These are phyloP conservation scores for sunflower (Helianthus annuus) DNA, from an alignment of 129 eudicot species.

Conservation along the genomic window DNA sequence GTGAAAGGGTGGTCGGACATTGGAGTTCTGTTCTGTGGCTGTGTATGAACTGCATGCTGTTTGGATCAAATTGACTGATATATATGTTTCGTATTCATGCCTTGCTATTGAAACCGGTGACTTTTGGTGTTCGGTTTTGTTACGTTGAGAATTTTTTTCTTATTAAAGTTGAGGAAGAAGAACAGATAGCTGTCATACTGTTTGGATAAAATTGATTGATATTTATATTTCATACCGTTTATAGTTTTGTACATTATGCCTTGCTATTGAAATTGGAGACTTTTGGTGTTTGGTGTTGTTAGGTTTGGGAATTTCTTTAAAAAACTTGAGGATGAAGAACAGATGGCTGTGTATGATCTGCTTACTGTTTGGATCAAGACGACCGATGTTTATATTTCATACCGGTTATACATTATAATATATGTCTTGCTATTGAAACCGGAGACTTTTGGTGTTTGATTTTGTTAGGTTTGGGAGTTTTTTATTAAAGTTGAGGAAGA, in stretches of 20 bases:
- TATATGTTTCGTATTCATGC: background rate
- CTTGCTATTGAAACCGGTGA: background rate
- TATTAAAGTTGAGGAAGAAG: conserved; percentile 50
- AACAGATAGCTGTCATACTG: conserved; percentile 6
- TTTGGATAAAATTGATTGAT: background rate
- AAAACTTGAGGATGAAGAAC: too few species aligned
- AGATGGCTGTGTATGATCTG: conserved; percentile 57
- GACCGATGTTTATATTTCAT: too few species aligned
- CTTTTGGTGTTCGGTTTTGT: background rate
- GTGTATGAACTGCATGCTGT: background rate
- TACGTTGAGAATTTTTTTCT: conserved; percentile 64
- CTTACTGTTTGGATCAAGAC: too few species aligned
- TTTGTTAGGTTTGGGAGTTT: background rate
- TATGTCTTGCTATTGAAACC: too few species aligned
- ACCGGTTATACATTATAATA: too few species aligned
- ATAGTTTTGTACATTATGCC: background rate
- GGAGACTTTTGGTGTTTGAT: background rate
- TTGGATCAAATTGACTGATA: background rate
- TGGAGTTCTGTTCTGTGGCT: too few species aligned
- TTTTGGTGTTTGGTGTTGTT: background rate
- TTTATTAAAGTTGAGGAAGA: conserved; percentile 20
- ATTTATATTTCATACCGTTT: background rate
- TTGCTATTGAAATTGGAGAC: background rate
- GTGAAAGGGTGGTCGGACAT: too few species aligned
- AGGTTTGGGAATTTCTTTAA: too few species aligned